Evolutionary conservation across 176 grass and related monocot genomes (phyloP).

Genomic region (Avena eriantha): DNA sequence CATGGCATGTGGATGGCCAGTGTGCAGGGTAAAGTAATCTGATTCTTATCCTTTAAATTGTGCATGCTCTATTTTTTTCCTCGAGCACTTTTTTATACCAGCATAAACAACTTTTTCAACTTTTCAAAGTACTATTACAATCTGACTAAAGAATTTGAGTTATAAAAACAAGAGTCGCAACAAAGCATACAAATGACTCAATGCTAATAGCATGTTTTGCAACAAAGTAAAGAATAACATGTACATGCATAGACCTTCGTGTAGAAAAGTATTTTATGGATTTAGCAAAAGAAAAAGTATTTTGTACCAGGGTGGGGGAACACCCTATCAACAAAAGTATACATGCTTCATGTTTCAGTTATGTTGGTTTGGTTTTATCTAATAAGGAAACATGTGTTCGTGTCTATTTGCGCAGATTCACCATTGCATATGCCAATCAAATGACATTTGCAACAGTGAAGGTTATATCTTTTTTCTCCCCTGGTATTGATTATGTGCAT

Average conservation of each 20-base stretch:
- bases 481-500: too few relatives aligned
- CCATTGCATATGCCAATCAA: constrained; percentile 48
- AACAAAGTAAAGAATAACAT: not conserved
- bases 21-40: too few relatives aligned
- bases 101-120: too few relatives aligned
- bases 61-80: too few relatives aligned
- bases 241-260: not conserved
- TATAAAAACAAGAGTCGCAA: too few relatives aligned
- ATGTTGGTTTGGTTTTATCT: not conserved
- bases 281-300: too few relatives aligned
- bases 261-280: not conserved
- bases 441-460: constrained; percentile 57
- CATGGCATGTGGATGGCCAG: too few relatives aligned
- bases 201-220: not conserved
- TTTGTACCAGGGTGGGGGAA: too few relatives aligned
- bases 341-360: not conserved
- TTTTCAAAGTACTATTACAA: too few relatives aligned
- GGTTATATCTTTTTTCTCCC: not conserved
- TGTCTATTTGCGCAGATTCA: constrained; percentile 33
- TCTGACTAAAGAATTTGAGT: too few relatives aligned
- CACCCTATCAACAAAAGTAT: not conserved
- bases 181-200: not conserved
- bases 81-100: too few relatives aligned
- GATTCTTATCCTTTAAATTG: too few relatives aligned
- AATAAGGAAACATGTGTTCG: not conserved